Conservation (phyloP, 2,329 filamentous ascomycete species). For the Diaporthe longicolla region DNA sequence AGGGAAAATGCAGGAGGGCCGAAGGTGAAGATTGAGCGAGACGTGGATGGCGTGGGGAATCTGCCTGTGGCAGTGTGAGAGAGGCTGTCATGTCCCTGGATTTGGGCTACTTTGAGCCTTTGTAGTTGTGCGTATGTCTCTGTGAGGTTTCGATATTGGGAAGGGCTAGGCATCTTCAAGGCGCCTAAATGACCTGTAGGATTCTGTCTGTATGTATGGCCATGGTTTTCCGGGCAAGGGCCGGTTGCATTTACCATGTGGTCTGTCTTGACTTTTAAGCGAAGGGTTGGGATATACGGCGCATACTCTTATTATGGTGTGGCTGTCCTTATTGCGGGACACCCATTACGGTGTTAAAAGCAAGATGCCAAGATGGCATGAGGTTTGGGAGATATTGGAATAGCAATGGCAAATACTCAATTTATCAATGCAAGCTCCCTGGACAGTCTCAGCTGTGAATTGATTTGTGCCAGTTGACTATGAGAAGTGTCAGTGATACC, state of each 20-base stretch:
- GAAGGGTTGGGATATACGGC: constrained; percentile 10
- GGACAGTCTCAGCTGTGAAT: neutral
- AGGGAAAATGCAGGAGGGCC: constrained; percentile 39
- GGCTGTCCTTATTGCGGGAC: neutral
- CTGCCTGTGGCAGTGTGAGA: neutral
- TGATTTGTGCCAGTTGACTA: neutral
- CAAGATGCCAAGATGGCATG: neutral
- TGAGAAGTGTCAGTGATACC: neutral
- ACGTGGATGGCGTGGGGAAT: neutral
- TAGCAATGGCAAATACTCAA: neutral
- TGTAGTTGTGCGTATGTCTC: constrained; percentile 12
- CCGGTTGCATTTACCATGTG: constrained; percentile 15
- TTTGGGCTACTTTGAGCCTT: neutral
- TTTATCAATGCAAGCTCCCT: neutral
- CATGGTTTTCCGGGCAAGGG: neutral
- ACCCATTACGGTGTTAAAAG: neutral
- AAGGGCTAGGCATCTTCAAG: constrained; percentile 1
- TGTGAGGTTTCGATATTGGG: neutral
- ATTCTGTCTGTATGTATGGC: constrained; percentile 10
- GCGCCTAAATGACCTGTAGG: neutral
- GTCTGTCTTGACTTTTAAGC: constrained; percentile 8
- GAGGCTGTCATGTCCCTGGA: neutral
- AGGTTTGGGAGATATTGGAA: neutral
- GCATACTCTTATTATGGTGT: neutral
- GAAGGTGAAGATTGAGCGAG: constrained; percentile 39